Base-by-base conservation (phyloP, 441 rosid genomes). In the Arabidopsis hybrid region DNA sequence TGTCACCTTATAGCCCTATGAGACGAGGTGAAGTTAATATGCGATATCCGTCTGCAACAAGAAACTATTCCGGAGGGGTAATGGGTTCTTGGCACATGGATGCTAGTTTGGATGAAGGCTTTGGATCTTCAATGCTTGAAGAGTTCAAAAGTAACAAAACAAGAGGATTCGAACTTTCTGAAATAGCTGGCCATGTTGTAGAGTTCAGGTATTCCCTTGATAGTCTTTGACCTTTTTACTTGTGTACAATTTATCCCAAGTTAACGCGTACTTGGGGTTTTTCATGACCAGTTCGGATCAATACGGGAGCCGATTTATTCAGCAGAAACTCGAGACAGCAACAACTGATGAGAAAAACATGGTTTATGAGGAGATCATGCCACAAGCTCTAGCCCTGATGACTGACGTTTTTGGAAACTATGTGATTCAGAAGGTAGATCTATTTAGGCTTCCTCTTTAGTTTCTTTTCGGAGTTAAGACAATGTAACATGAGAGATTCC, bases 361-460 rank as follows among this genome's bases (percentile, higher is more conserved):
- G 89, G 88, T 92, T 43, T 92, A 88, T 76, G 85, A 84, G 77
- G 97, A 90, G 85, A 90, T 90, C 69, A 86, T 83, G 96, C 91
- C 96, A 36, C 85, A 87, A 55, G 91, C 91, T 72, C 91, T 83
- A 58, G 79, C 83, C 64, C 75, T 92, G 88, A 90, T 90, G 96
- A 92, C 93, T 16, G 97, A 92, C 51, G 96, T 92, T 39, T 92
- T 92, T 69, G 97, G 96, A 56, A 92, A 92, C 83, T 92, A 92
- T 83, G 97, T 92, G 8, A 85, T 92, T 74, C 97, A 92, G 69
- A 92, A 92, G 94, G 97, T 90, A 83, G 29, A 11, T 71, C 5
- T 45, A 0, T 43, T 62, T 18, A 29, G 34, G 51, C 18, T 18
- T 74, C 42, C 49, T 75, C 6, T 50, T 29, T 12, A 9, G 67